Base-by-base conservation (phyloP, 108 stramenopile genomes). In the Discostella stelligeroides region DNA sequence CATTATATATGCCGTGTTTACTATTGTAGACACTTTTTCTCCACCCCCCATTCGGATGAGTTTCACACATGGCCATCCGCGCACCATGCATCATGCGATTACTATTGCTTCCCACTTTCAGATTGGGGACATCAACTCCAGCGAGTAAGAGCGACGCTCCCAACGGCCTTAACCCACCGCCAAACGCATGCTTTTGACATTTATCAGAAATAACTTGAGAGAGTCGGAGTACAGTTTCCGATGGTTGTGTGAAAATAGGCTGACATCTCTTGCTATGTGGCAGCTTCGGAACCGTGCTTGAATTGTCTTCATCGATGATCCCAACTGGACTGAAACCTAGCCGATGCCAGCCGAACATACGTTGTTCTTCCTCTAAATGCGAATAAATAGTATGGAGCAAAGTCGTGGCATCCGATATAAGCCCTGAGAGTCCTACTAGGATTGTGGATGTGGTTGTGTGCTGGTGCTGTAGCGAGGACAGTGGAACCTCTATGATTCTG, bases 131-230 rank as follows among this genome's bases (percentile, higher is more conserved):
- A 39, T 81, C 83, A 14, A 77, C 54, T 12, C 82, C 87, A 57
- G 81, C 84, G 4, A 88, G 42, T 24, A 88, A 20, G 29, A 90
- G 66, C 10, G 84, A 84, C 7, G 88, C 76, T 30, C 92, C 92
- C 63, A 82, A 85, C 14, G 90, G 86, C 59, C 90, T 82, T 56
- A 92, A 71, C 9, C 93, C 88, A 17, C 93, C 90, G 17, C 90
- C 88, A 77, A 90, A 88, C 6, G 83, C 72, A 73, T 89, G 83
- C 40, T 64, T 73, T 60, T 94, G 93, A 75, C 89, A 91, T 43
- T 83, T 72, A 60, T 85, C 73, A 1, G 81, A 86, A 18, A 87
- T 41, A n/a, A 65, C 72, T 24, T 65, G 56, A 17, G 78, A 50
- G 42, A 79, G 63, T 20, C 78, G 70, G 20, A 72, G 28, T 48